Evolutionary conservation across 1,139 yeast genomes (phyloP), one percentile per base, ranked within the genome.

Genomic region (Blastobotrys capitulatus): DNA sequence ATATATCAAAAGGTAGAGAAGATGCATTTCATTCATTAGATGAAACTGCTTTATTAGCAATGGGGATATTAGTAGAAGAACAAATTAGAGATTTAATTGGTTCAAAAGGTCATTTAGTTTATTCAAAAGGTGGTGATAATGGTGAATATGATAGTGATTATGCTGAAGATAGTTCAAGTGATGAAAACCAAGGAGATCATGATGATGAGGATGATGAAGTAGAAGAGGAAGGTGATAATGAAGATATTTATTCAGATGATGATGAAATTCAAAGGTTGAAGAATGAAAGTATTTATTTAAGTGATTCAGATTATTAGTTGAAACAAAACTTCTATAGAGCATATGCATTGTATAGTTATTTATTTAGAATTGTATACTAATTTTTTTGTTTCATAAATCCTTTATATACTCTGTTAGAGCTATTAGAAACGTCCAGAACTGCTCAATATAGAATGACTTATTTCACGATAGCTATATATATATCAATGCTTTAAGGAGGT

Each of bases 51-150:
- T 49, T 68, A 26, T 39, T 68, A 29, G 69, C 68, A 1, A 48
- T 67, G 38, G 72, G 69, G 0, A 53, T 68, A 1, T 48, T 65
- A 9, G 49, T 68, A 2, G 72, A 68, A 51, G 72, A 68, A 50
- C 49, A 52, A 31, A 50, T 68, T 8, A 52, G 53, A 16, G 59
- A 56, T 29, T 25, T 57, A 29, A 38, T 66, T 1, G 71, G 71
- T 0, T 47, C 52, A 0, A 50, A 56, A 2, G 68, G 67, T 1
- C 67, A 63, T 42, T 43, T 57, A 29, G 46, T 53, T 22, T 64
- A 54, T 42, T 60, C 61, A 9, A 49, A 55, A 37, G 15, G 27
- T 9, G 12, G 32, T 25, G 18, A n/a, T 9, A 15, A 29, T 13
- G 38, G 19, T 6, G 42, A 42, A 9, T 16, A 37, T 13, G 39